Percentiles rank a stretch among this genome's conserved stretches.
Evolutionary conservation across 805 yeast species (phyloP).

Genomic region (Saturnispora mendoncae): DNA sequence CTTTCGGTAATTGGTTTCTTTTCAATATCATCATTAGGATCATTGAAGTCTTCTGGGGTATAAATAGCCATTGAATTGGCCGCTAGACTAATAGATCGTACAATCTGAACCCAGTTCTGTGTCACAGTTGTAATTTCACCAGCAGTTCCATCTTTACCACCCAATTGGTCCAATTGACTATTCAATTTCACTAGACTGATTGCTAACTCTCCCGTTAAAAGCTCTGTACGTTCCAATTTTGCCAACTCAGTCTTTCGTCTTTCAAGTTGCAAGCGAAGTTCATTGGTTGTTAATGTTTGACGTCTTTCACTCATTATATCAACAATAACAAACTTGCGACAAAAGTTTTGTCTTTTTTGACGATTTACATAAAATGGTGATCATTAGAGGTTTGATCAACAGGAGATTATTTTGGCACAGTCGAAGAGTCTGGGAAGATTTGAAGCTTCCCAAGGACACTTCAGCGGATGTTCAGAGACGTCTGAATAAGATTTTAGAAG

Average conservation of each 20-base stretch:
- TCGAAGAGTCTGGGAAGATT: neutral
- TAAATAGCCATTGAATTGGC: constrained; percentile 41
- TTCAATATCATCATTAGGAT: constrained; percentile 12
- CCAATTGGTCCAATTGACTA: constrained; percentile 38
- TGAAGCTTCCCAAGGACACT: neutral
- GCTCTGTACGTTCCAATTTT: constrained; percentile 38
- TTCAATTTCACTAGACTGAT: constrained; percentile 40
- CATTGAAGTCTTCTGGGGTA: constrained; percentile 35
- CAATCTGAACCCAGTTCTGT: constrained; percentile 57
- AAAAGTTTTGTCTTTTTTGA: neutral
- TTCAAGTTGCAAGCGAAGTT: neutral
- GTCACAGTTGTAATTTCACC: constrained; percentile 46
- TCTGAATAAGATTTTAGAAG: constrained; percentile 11
- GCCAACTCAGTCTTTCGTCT: constrained; percentile 47
- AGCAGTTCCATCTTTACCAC: constrained; percentile 43
- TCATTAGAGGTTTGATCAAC: neutral
- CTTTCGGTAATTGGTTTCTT: constrained; percentile 53
- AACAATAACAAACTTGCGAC: neutral
- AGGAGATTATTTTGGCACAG: neutral
- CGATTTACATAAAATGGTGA: neutral
- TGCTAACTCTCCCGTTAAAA: constrained; percentile 38
- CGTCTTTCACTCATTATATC: constrained; percentile 4
- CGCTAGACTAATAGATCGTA: constrained; percentile 54
- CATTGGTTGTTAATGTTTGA: constrained; percentile 6
- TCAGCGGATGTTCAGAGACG: constrained; percentile 6